Conservation (phyloP, 2,329 filamentous ascomycete genomes). For the Corinectria fuckeliana region DNA sequence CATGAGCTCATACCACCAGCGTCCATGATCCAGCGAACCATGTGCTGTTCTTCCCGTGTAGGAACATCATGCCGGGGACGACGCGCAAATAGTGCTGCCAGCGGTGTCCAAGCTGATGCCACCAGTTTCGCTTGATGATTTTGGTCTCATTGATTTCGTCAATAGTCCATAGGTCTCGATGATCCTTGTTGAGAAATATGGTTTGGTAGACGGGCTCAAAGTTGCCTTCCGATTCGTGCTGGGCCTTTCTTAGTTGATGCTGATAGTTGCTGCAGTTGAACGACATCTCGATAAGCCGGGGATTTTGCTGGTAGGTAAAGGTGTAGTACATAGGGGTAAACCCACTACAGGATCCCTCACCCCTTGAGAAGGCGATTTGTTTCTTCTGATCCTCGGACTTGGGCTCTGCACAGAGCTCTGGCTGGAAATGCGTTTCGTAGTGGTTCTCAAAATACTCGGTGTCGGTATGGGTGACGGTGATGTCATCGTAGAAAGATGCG, state of each 20-base stretch:
- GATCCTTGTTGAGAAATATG: constrained; percentile 68
- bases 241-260: constrained; percentile 65
- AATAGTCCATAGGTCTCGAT: constrained; percentile 63
- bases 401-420: constrained; percentile 57
- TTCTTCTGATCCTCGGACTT: constrained; percentile 48
- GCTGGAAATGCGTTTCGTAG: constrained; percentile 68
- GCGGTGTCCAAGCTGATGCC: constrained; percentile 70
- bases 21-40: constrained; percentile 73
- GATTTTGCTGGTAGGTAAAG: constrained; percentile 62
- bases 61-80: constrained; percentile 74
- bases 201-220: constrained; percentile 73
- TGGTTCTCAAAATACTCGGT: constrained; percentile 69
- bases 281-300: constrained; percentile 69
- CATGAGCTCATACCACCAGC: constrained; percentile 58
- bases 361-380: constrained; percentile 50
- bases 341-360: constrained; percentile 56
- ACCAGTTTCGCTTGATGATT: constrained; percentile 69
- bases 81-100: constrained; percentile 70
- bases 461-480: constrained; percentile 74
- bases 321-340: constrained; percentile 73
- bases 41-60: constrained; percentile 70
- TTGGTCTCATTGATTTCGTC: constrained; percentile 64
- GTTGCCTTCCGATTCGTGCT: constrained; percentile 18
- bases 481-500: constrained; percentile 72
- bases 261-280: constrained; percentile 82